Base-by-base conservation (phyloP, 192 early-diverging fungal genomes). In the Backusella macrospora region DNA sequence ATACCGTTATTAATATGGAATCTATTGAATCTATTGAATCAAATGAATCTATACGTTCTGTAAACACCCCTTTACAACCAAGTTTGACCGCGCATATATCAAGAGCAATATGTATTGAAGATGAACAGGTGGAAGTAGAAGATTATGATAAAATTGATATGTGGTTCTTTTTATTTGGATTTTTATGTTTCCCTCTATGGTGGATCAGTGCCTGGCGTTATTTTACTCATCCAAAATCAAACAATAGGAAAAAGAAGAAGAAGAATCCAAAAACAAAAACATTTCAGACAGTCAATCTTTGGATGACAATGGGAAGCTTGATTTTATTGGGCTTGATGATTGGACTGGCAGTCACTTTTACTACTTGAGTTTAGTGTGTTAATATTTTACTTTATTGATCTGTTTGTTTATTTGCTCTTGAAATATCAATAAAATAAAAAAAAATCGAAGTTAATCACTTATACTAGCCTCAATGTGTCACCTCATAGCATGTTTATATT, bases 141-240 rank as follows among this genome's bases (percentile, higher is more conserved):
- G 9, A 37, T 38, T 46, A 55, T 4, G 29, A 40, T 34, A 29
- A 68, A 44, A 69, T 49, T 23, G 68, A 48, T 37, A 70, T 26
- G 16, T 16, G 43, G 10, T 37, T 75, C 5, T 75, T 75, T 18
- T 47, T 75, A n/a, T 75, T 75, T 75, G 73, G 73, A 7, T 75
- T 75, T 45, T 18, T 75, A 62, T 21, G 38, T 6, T 75, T 75
- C 12, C 73, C 73, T n/a, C 43, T 66, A 14, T 75, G 67, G 73
- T 75, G 73, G 65, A 63, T 75, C 44, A 67, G 73, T 5, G 67
- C 73, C 14, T 75, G 66, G 23, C 46, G 29, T 37, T 34, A 52
- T 15, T 18, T 66, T 0, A 29, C 47, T 37, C 9, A 34, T 34
- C 29, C 29, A 34, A 34, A 34, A 34, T 16, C 6, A 8, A 49